Percentiles rank a stretch among this genome's conserved stretches.
Conservation (phyloP, 257 asterid species). For the Dorcoceras hygrometricum region DNA sequence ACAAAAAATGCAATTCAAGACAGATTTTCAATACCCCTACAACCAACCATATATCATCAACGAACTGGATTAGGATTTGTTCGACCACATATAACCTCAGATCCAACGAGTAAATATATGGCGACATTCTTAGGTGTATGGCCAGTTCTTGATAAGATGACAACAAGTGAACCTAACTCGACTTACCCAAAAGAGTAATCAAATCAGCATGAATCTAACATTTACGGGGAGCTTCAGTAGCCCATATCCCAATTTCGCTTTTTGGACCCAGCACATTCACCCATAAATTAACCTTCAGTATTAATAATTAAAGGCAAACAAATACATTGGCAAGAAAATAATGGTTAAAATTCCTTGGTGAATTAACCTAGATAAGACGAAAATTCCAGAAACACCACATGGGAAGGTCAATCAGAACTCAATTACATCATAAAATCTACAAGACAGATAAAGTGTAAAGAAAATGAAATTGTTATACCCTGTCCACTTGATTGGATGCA, state of each 20-base stretch:
- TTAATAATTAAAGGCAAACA: too few relatives aligned
- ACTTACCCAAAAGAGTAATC: neutral
- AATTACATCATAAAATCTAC: conserved; percentile 13
- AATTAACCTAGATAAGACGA: conserved; percentile 4
- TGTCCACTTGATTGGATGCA: conserved; percentile 90
- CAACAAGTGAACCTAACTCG: neutral
- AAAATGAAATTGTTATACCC: conserved; percentile 48
- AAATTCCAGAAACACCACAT: neutral
- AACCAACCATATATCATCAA: neutral
- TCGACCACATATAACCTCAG: neutral
- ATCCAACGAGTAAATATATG: neutral
- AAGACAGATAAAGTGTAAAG: conserved; percentile 3
- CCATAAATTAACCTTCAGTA: too few relatives aligned
- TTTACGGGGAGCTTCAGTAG: too few relatives aligned
- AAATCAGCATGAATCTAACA: neutral
- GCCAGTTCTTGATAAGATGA: neutral
- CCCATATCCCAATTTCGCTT: too few relatives aligned
- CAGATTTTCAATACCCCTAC: neutral
- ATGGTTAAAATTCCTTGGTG: neutral
- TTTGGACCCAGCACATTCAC: too few relatives aligned
- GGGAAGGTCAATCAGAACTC: conserved; percentile 11
- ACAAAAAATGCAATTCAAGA: neutral
- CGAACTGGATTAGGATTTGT: neutral
- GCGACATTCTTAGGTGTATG: neutral
- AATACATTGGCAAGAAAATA: neutral